Percentiles rank a stretch among this genome's conserved stretches.
Conservation (phyloP, 1,284 basidiomycete genomes). For the Leccinum fallax region DNA sequence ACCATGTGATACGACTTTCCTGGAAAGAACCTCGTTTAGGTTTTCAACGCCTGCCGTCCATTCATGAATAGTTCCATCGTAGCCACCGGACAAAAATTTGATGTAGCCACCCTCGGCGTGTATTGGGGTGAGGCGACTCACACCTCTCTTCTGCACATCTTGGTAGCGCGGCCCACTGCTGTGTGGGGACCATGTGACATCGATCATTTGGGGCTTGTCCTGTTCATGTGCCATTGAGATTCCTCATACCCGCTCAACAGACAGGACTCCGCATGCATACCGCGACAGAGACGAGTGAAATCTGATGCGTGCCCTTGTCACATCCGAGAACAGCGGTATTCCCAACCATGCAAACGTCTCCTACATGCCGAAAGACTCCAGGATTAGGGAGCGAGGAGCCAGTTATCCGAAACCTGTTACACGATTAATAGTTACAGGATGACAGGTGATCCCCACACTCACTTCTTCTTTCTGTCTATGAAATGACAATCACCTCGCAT, state of each 20-base stretch:
- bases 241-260: conserved; percentile 21
- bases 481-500: conserved; percentile 56
- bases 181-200: conserved; percentile 33
- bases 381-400: conserved; percentile 46
- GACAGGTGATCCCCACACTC: conserved; percentile 16
- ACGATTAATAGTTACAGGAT: conserved; percentile 17
- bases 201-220: conserved; percentile 34
- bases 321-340: conserved; percentile 48
- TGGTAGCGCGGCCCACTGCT: conserved; percentile 32
- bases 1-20: conserved; percentile 34
- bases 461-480: conserved; percentile 41
- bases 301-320: conserved; percentile 41
- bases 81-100: conserved; percentile 47
- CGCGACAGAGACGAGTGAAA: conserved; percentile 42
- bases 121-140: conserved; percentile 42
- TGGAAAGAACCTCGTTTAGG: conserved; percentile 26
- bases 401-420: conserved; percentile 40
- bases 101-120: conserved; percentile 32
- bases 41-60: conserved; percentile 38
- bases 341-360: conserved; percentile 45
- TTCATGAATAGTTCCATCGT: conserved; percentile 43
- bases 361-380: conserved; percentile 42
- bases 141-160: conserved; percentile 35
- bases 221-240: conserved; percentile 21
- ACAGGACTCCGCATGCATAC: conserved; percentile 33